Evolutionary conservation across 805 yeast species (phyloP).

Genomic region (Sugiyamaella mastotermitis): DNA sequence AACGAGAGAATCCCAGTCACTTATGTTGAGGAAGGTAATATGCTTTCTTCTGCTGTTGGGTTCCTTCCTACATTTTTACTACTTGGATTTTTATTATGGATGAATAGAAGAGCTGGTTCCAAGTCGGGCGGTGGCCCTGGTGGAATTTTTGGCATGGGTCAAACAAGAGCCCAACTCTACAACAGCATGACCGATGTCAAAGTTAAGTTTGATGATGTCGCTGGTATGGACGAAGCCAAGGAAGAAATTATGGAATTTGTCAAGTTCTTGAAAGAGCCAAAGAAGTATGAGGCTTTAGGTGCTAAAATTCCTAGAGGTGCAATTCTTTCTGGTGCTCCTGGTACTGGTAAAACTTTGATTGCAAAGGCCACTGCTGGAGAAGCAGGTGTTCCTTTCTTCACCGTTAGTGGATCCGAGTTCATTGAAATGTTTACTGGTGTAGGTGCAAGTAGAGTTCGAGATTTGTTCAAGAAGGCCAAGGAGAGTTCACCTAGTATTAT

Average conservation of each 20-base stretch:
- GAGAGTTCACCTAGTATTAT: slow-evolving; percentile 86
- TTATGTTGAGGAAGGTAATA: slow-evolving; percentile 62
- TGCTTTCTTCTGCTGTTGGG: slow-evolving; percentile 58
- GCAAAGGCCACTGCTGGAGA: slow-evolving; percentile 97
- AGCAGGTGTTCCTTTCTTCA: slow-evolving; percentile 87
- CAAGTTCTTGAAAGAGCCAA: slow-evolving; percentile 77
- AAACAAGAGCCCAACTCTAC: slow-evolving; percentile 72
- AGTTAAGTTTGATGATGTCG: slow-evolving; percentile 81
- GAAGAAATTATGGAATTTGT: slow-evolving; percentile 96
- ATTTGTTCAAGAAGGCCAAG: slow-evolving; percentile 82
- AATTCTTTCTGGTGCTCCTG: slow-evolving; percentile 90
- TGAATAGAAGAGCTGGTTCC: slow-evolving; percentile 43
- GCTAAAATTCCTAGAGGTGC: slow-evolving; percentile 97
- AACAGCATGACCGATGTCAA: slow-evolving; percentile 80
- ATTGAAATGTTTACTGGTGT: slow-evolving; percentile 98
- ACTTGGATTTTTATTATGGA: slow-evolving; percentile 71
- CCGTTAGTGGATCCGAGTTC: slow-evolving; percentile 90
- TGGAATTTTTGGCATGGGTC: slow-evolving; percentile 72
- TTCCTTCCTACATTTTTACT: slow-evolving; percentile 76
- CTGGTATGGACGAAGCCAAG: slow-evolving; percentile 92
- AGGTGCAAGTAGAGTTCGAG: slow-evolving; percentile 93
- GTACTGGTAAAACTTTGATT: slow-evolving; percentile 89
- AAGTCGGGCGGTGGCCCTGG: slow-evolving; percentile 53
- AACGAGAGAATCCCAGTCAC: slow-evolving; percentile 71
- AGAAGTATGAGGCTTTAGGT: slow-evolving; percentile 78